A percentile compares a stretch with the other conserved stretches of the same genome.
Evolutionary conservation across 108 stramenopile species (phyloP).

Genomic region (Craspedostauros australis): DNA sequence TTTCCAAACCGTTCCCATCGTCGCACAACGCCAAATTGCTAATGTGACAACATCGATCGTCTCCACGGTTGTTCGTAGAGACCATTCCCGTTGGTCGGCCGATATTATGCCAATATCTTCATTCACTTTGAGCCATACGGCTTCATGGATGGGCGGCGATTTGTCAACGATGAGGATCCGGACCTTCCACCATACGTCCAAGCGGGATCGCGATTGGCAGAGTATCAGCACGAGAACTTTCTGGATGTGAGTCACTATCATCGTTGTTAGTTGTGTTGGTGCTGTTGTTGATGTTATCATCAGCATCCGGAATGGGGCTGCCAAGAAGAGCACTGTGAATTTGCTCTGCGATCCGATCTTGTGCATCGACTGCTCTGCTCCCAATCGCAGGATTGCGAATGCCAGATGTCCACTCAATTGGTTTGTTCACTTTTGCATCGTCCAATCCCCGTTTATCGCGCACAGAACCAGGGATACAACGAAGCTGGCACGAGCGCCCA

Average conservation of each 20-base stretch:
- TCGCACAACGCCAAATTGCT: too few relatives aligned
- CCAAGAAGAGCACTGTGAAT: too few relatives aligned
- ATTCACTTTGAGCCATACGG: conserved; percentile 84
- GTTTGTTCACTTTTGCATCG: too few relatives aligned
- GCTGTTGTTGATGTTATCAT: not conserved
- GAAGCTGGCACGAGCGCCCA: conserved; percentile 19
- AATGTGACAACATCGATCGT: too few relatives aligned
- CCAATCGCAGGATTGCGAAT: too few relatives aligned
- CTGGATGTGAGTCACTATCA: not conserved
- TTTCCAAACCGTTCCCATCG: too few relatives aligned
- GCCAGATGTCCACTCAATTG: too few relatives aligned
- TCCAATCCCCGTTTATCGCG: too few relatives aligned
- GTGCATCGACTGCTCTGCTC: too few relatives aligned
- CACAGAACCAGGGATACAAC: too few relatives aligned
- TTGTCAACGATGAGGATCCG: conserved; percentile 1
- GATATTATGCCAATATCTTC: conserved; percentile 49
- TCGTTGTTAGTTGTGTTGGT: not conserved
- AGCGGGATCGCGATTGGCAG: conserved; percentile 31
- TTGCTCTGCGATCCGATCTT: not conserved
- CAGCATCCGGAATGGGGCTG: too few relatives aligned
- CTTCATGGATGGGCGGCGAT: conserved; percentile 10
- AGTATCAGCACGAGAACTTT: conserved; percentile 2
- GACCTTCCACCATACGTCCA: conserved; percentile 39
- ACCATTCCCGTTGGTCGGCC: conserved; percentile 71
- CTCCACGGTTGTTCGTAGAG: too few relatives aligned